These are phyloP conservation scores for Apiotrichum sp. DNA, from an alignment of 1,284 basidiomycete genomes.

Conservation along the genomic window DNA sequence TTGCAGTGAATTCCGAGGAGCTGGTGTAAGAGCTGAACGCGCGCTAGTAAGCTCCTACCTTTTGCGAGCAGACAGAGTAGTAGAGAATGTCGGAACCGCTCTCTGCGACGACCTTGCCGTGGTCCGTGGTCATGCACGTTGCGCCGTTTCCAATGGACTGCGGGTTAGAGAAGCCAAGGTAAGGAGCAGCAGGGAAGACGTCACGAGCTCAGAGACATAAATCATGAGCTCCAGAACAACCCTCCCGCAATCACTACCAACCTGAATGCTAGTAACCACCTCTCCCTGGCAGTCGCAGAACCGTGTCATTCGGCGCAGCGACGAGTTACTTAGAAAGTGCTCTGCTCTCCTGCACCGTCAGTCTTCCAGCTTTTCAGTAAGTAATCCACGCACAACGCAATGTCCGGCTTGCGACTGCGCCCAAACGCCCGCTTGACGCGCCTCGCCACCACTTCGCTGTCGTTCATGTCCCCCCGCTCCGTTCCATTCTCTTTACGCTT, in stretches of 20 bases:
- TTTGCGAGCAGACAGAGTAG: conserved; percentile 21
- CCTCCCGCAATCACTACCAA: conserved; percentile 4
- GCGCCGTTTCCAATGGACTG: conserved; percentile 2
- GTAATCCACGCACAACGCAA: background rate
- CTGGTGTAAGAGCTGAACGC: conserved; percentile 6
- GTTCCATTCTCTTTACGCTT: too few relatives aligned
- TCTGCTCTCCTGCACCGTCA: background rate
- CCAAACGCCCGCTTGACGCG: background rate
- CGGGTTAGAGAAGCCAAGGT: too few relatives aligned
- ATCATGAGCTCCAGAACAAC: too few relatives aligned
- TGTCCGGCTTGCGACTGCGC: background rate
- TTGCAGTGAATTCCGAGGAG: conserved; percentile 32
- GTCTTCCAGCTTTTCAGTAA: too few relatives aligned
- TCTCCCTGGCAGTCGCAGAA: conserved; percentile 28
- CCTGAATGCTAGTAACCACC: conserved; percentile 27
- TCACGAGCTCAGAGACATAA: too few relatives aligned
- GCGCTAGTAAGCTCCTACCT: conserved; percentile 6
- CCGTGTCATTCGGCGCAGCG: background rate
- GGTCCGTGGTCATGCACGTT: conserved; percentile 28
- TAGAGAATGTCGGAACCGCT: too few relatives aligned
- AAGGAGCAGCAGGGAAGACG: too few relatives aligned
- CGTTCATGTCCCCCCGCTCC: background rate
- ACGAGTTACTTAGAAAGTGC: background rate
- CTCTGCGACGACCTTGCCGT: conserved; percentile 28
- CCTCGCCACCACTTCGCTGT: background rate